Conservation (phyloP, 257 asterid species). For the Nicotiana obtusifolia region DNA sequence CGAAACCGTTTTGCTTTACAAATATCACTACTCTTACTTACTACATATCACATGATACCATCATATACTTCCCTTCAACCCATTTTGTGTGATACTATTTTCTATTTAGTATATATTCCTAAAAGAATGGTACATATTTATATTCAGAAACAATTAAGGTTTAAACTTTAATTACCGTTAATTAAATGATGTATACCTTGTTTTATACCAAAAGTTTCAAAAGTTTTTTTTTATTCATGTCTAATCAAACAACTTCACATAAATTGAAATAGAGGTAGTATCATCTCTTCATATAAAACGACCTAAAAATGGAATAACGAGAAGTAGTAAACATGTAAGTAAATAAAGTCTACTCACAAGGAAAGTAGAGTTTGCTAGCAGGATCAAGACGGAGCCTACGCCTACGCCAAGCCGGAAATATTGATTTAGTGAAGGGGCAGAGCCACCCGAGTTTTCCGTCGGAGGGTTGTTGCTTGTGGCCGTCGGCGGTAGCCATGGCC, state of each 20-base stretch:
- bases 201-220: too few species aligned
- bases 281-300: not conserved
- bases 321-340: not conserved
- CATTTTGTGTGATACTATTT: too few species aligned
- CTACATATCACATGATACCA: not conserved
- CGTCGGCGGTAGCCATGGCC: constrained; percentile 51
- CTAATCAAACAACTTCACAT: too few species aligned
- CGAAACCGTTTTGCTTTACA: not conserved
- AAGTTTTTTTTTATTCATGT: too few species aligned
- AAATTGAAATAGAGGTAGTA: too few species aligned
- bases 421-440: constrained; percentile 58
- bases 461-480: constrained; percentile 22
- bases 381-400: constrained; percentile 85
- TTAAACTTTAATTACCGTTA: too few species aligned
- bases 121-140: too few species aligned
- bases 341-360: constrained; percentile 41
- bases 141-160: too few species aligned
- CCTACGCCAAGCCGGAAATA: constrained; percentile 66
- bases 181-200: too few species aligned
- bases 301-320: not conserved
- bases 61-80: too few species aligned
- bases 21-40: not conserved
- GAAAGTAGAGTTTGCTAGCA: constrained; percentile 61
- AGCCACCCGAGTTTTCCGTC: constrained; percentile 42
- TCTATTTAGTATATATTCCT: too few species aligned